Percentiles rank a stretch among this genome's conserved stretches.
Evolutionary conservation across 192 early-diverging fungal genomes (phyloP).

Genomic region (Backusella australiensis): DNA sequence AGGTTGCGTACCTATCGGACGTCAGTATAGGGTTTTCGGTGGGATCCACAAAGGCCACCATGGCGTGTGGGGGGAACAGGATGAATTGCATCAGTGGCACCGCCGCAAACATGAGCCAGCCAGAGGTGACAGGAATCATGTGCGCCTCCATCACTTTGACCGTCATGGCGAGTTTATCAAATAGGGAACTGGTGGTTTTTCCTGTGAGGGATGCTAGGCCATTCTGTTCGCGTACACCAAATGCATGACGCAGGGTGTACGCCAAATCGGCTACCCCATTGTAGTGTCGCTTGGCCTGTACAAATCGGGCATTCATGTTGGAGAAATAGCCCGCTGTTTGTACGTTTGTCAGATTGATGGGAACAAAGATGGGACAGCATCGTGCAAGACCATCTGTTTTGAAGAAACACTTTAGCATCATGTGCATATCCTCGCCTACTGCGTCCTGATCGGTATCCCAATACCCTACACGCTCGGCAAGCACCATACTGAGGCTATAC

Average conservation of each 20-base stretch:
- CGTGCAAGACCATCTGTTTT: conserved; percentile 64
- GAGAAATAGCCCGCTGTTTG: conserved; percentile 50
- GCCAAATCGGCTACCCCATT: conserved; percentile 73
- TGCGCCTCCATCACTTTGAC: conserved; percentile 51
- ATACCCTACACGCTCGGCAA: conserved; percentile 66
- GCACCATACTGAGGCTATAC: conserved; percentile 72
- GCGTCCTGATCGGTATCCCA: conserved; percentile 78
- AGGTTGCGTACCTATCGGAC: conserved; percentile 36
- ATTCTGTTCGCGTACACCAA: conserved; percentile 7
- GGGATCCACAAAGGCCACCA: conserved; percentile 27
- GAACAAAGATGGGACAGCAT: conserved; percentile 68
- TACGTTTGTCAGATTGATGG: conserved; percentile 63
- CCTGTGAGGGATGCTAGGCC: background rate
- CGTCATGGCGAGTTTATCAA: conserved; percentile 39
- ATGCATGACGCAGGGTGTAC: conserved; percentile 46
- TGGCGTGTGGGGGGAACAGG: conserved; percentile 29
- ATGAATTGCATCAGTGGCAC: conserved; percentile 48
- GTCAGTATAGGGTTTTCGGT: conserved; percentile 40
- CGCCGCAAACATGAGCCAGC: conserved; percentile 55
- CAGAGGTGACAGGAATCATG: conserved; percentile 47
- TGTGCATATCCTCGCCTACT: conserved; percentile 84
- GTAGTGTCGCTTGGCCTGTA: conserved; percentile 71
- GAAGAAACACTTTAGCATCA: conserved; percentile 81
- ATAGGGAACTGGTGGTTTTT: background rate
- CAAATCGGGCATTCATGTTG: conserved; percentile 58